phyloP scores from a whole-genome alignment of 2,329 filamentous ascomycete species.

The Septoria linicola region DNA sequence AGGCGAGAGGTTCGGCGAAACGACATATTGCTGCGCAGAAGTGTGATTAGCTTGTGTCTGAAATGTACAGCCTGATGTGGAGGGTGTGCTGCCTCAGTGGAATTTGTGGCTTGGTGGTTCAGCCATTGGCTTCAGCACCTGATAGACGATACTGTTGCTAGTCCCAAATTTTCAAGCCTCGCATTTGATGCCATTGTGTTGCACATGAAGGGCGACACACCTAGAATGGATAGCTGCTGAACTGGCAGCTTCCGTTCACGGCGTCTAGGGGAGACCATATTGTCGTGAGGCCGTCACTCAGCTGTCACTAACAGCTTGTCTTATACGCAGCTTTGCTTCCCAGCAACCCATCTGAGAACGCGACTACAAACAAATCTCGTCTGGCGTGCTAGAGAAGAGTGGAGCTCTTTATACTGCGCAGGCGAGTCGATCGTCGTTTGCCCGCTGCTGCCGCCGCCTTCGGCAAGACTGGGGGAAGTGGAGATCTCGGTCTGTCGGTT shows the following conservation, averaged over 20 bases:
- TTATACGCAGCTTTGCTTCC: background rate
- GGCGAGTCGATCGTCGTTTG: background rate
- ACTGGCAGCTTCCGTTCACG: conserved; percentile 62
- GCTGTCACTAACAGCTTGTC: background rate
- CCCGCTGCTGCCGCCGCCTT: background rate
- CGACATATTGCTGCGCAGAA: conserved; percentile 73
- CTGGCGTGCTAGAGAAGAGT: background rate
- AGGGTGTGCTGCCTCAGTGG: background rate
- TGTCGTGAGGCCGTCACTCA: background rate
- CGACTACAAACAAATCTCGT: background rate
- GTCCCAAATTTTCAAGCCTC: no score
- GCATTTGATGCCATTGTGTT: no score
- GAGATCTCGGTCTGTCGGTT: background rate
- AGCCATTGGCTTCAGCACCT: background rate
- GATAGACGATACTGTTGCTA: no score
- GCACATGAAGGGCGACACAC: conserved; percentile 46
- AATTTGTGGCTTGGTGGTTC: background rate
- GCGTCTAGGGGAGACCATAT: conserved; percentile 22
- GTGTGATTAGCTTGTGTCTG: conserved; percentile 17
- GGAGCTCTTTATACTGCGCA: background rate
- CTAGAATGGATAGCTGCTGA: conserved; percentile 74
- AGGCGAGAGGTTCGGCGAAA: conserved; percentile 84
- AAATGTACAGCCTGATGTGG: background rate
- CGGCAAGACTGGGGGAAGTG: background rate
- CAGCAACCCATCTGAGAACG: conserved; percentile 4